A percentile compares a stretch with the other conserved stretches of the same genome.
Evolutionary conservation across 2,329 filamentous ascomycete species (phyloP).

Genomic region (Byssoonygena ceratinophila): DNA sequence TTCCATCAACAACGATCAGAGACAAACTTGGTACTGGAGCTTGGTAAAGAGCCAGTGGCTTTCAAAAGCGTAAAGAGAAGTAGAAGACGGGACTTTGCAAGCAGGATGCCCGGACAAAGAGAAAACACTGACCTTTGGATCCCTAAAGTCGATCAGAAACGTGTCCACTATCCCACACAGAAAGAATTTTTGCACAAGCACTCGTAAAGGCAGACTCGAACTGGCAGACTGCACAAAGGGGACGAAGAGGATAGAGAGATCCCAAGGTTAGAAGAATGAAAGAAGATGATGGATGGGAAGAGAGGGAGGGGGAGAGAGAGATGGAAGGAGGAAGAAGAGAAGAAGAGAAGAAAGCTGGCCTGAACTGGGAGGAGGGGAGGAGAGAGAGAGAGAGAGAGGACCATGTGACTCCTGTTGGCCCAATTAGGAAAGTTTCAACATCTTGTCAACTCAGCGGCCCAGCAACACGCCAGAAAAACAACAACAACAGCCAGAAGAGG

Average conservation of each 20-base stretch:
- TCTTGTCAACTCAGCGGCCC: neutral
- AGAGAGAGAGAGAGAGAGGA: neutral
- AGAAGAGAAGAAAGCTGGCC: neutral
- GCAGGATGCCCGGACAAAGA: neutral
- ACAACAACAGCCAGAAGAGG: neutral
- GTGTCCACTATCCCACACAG: neutral
- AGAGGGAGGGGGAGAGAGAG: slow-evolving; percentile 11
- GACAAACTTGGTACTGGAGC: no score
- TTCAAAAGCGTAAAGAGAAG: neutral
- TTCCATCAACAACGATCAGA: no score
- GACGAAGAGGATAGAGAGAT: neutral
- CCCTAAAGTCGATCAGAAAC: neutral
- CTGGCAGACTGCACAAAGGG: neutral
- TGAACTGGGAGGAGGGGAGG: neutral
- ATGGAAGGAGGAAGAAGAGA: slow-evolving; percentile 11
- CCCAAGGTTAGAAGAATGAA: neutral
- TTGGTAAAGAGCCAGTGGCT: no score
- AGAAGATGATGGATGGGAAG: slow-evolving; percentile 2
- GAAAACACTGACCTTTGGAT: neutral
- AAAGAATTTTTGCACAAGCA: neutral
- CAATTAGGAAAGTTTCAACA: slow-evolving; percentile 3
- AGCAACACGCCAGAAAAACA: neutral
- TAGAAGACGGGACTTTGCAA: neutral
- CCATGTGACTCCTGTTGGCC: neutral
- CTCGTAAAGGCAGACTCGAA: neutral